Base-by-base conservation (phyloP, 2,329 filamentous ascomycete genomes). In the Endocalyx cinctus region DNA sequence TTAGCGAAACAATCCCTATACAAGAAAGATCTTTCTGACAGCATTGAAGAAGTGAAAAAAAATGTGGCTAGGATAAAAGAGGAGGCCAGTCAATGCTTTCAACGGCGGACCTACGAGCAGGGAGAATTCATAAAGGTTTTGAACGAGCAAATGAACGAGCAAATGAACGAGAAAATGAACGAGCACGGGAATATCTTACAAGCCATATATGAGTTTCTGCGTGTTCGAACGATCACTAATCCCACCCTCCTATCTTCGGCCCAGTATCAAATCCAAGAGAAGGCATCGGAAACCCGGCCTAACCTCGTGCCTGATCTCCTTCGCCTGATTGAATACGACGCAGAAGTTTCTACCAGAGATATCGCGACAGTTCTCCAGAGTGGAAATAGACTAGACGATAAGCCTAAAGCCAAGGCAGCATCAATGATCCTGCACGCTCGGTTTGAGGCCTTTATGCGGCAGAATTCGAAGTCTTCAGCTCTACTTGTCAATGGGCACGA, bases 401-500 rank as follows among this genome's bases (percentile, higher is more conserved):
- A 5, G 4, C 26, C 35, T 6, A 34, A 37, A 28, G 29, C 41
- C 10, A 35, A 26, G 16, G 33, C 30, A 11, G 41, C 31, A 17
- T 28, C 41, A 2, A 31, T 39, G 33, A 27, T 37, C 6, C 33
- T 18, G n/a, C 14, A 43, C 17, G 11, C 25, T 5, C 23, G 13
- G 11, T 41, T 38, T 16, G 27, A 25, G 10, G 17, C 32, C 4
- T 31, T 34, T 25, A 43, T 43, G 35, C 22, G 29, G 5, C 17
- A 30, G 13, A 17, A 36, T 12, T 17, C 33, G 11, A 16, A 20
- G 7, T 41, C 42, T 5, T 36, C 37, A 11, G 23, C 31, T 15
- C 25, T 42, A 5, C 17, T 41, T 1, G 25, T 42, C 17, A 41
- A 45, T 10, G 41, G 41, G 13, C 33, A 32, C 11, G 38, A 25